phyloP scores from a whole-genome alignment of 768 basidiomycete genomes.

The Hortiboletus flavorubellus region DNA sequence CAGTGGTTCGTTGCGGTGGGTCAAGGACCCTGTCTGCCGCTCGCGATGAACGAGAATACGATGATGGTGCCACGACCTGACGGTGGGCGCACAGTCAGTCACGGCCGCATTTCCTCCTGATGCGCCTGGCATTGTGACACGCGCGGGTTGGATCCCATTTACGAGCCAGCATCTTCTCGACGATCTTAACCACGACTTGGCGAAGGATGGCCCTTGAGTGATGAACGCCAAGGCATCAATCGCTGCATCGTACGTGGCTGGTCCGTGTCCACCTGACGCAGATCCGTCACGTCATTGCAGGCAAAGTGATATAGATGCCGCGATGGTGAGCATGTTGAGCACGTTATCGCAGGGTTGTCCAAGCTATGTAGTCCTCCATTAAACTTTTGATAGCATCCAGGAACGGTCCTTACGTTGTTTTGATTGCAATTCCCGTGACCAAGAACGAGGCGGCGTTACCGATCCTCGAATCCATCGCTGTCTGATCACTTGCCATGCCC shows the following conservation, averaged over 20 bases:
- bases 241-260: slow-evolving; percentile 24
- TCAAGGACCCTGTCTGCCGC: slow-evolving; percentile 13
- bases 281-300: slow-evolving; percentile 5
- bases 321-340: slow-evolving; percentile 18
- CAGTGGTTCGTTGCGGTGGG: slow-evolving; percentile 31
- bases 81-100: slow-evolving; percentile 8
- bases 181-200: slow-evolving; percentile 11
- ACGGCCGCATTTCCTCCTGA: not conserved
- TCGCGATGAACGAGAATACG: slow-evolving; percentile 23
- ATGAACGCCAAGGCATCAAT: slow-evolving; percentile 32
- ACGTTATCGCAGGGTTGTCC: slow-evolving; percentile 17
- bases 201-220: not conserved
- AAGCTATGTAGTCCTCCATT: slow-evolving; percentile 16
- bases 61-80: slow-evolving; percentile 38
- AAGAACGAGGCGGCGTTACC: slow-evolving; percentile 26
- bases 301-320: slow-evolving; percentile 13
- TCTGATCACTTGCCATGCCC: not conserved
- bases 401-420: not conserved
- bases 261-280: slow-evolving; percentile 23
- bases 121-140: not conserved
- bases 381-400: not conserved
- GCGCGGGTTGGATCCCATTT: not conserved
- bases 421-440: slow-evolving; percentile 16
- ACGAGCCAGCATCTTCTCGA: slow-evolving; percentile 15
- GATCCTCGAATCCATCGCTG: slow-evolving; percentile 19